phyloP scores from a whole-genome alignment of 805 yeast genomes.

The Lipomyces orientalis region DNA sequence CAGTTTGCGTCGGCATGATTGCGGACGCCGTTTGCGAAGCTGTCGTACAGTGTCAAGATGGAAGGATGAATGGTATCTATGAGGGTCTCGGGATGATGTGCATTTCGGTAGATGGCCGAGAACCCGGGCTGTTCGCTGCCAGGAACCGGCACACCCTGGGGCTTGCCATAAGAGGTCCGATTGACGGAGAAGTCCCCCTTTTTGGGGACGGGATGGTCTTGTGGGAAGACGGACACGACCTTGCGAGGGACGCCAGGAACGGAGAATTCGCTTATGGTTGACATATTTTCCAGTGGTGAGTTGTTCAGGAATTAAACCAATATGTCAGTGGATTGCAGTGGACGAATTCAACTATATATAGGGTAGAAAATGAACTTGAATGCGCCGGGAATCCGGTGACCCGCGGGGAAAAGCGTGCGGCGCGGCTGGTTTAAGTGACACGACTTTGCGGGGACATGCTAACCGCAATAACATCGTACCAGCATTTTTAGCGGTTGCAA shows the following conservation, averaged over 20 bases:
- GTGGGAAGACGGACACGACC: conserved; percentile 24
- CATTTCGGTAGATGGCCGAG: conserved; percentile 60
- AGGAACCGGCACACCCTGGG: conserved; percentile 51
- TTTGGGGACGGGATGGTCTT: conserved; percentile 27
- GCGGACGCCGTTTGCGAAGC: conserved; percentile 28
- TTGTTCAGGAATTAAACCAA: not conserved
- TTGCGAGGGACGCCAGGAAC: conserved; percentile 8
- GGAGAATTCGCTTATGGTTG: conserved; percentile 12
- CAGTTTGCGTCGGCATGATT: conserved; percentile 41
- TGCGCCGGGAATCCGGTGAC: not conserved
- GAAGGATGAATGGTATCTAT: conserved; percentile 38
- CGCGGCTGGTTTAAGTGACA: no score
- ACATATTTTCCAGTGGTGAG: not conserved
- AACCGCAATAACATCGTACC: no score
- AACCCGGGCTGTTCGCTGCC: conserved; percentile 52
- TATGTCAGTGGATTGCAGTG: not conserved
- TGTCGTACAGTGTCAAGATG: conserved; percentile 28
- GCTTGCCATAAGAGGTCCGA: conserved; percentile 22
- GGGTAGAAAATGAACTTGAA: not conserved
- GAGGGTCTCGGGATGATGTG: conserved; percentile 44
- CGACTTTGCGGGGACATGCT: no score
- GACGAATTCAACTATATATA: not conserved
- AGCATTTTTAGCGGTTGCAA: no score
- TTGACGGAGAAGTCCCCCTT: conserved; percentile 10
- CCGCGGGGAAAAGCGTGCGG: not conserved